Evolutionary conservation across 73 alveolate species (phyloP).

Genomic region (Paramecium octaurelia): DNA sequence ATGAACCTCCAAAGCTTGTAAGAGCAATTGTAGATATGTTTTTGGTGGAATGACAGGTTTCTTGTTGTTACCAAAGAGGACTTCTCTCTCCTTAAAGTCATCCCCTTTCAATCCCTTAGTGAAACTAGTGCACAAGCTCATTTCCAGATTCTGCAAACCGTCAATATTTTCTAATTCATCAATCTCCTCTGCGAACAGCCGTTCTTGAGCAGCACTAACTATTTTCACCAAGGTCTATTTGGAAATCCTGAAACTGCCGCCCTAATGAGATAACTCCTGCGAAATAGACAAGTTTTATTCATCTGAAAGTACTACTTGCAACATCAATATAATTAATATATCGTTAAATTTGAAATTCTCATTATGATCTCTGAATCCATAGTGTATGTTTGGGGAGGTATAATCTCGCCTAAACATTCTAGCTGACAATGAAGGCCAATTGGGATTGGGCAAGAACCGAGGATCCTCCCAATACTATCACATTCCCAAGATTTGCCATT

Average conservation of each 20-base stretch:
- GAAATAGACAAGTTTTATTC: not conserved
- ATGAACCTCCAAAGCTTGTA: slow-evolving; percentile 31
- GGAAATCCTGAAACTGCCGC: not conserved
- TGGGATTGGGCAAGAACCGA: slow-evolving; percentile 64
- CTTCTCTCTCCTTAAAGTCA: slow-evolving; percentile 36
- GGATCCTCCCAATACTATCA: slow-evolving; percentile 26
- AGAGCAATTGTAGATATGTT: not conserved
- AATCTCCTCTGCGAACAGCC: slow-evolving; percentile 31
- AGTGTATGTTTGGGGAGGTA: slow-evolving; percentile 77
- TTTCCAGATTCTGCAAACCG: not conserved
- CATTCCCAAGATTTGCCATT: slow-evolving; percentile 70
- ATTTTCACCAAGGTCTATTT: not conserved
- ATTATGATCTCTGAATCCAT: slow-evolving; percentile 50
- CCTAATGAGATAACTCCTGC: not conserved
- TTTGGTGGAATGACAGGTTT: slow-evolving; percentile 49
- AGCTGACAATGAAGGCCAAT: slow-evolving; percentile 74
- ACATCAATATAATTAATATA: slow-evolving; percentile 18
- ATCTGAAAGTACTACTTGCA: slow-evolving; percentile 31
- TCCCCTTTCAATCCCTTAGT: slow-evolving; percentile 54
- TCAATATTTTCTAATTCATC: not conserved
- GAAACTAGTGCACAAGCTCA: slow-evolving; percentile 37
- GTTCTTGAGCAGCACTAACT: not conserved
- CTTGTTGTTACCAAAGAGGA: slow-evolving; percentile 8
- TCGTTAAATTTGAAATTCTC: slow-evolving; percentile 39
- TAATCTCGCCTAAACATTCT: not conserved